A percentile compares a stretch with the other conserved stretches of the same genome.
Evolutionary conservation across 2,329 filamentous ascomycete genomes (phyloP).

Genomic region (Trichoderma sp.): DNA sequence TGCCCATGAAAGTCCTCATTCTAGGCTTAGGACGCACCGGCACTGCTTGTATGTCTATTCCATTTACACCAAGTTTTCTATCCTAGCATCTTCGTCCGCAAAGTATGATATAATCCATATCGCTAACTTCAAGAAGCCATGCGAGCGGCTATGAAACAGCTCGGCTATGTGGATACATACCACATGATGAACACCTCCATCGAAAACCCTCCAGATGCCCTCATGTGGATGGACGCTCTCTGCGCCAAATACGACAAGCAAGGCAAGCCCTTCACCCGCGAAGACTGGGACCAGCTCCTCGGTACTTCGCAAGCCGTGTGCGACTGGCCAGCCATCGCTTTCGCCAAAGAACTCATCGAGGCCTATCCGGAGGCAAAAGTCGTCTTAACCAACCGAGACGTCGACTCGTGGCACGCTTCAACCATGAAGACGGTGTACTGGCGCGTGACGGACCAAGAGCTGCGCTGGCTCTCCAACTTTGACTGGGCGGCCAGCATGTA

Average conservation of each 20-base stretch:
- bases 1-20: conserved; percentile 65
- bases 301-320: conserved; percentile 66
- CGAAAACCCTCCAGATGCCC: conserved; percentile 57
- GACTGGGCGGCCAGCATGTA: conserved; percentile 67
- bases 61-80: neutral
- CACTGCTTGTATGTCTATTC: conserved; percentile 57
- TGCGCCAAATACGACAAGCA: conserved; percentile 45
- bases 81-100: neutral
- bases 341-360: conserved; percentile 67
- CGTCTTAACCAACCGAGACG: conserved; percentile 64
- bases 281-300: conserved; percentile 68
- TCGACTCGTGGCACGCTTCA: conserved; percentile 54
- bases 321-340: conserved; percentile 64
- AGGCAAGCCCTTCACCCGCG: conserved; percentile 51
- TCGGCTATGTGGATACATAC: conserved; percentile 68
- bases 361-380: conserved; percentile 72
- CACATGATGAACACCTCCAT: conserved; percentile 71
- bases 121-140: conserved; percentile 46
- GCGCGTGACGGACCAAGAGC: conserved; percentile 63
- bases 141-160: conserved; percentile 61
- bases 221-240: conserved; percentile 70
- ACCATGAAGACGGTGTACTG: conserved; percentile 67
- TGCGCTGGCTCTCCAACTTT: conserved; percentile 35
- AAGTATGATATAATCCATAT: neutral
- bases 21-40: conserved; percentile 69